A percentile compares a stretch with the other conserved stretches of the same genome.
phyloP scores from a whole-genome alignment of 2,329 filamentous ascomycete genomes.

The Dactylellina leptospora region DNA sequence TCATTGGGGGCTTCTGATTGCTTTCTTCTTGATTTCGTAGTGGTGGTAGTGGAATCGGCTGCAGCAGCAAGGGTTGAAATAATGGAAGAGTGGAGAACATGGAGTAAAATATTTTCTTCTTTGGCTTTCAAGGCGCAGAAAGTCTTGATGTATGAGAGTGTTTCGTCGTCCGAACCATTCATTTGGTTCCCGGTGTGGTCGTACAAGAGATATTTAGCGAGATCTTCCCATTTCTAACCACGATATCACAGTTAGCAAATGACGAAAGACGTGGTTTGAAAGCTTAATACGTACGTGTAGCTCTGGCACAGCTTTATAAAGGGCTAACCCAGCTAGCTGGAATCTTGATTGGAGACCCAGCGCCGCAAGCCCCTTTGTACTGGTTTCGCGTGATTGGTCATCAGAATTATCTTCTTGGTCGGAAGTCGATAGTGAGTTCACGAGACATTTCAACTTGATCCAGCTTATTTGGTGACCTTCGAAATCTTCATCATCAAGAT shows the following conservation, averaged over 20 bases:
- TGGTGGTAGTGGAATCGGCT: conserved; percentile 31
- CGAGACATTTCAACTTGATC: conserved; percentile 90
- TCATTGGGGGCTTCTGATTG: conserved; percentile 52
- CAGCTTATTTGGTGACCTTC: conserved; percentile 80
- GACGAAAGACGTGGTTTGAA: neutral
- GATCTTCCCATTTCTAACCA: conserved; percentile 77
- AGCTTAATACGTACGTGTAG: conserved; percentile 24
- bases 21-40: conserved; percentile 42
- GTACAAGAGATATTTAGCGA: conserved; percentile 89
- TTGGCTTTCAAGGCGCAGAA: conserved; percentile 76
- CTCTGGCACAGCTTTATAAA: conserved; percentile 46
- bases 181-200: conserved; percentile 76
- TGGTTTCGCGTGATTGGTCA: conserved; percentile 58
- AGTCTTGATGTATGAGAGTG: conserved; percentile 71
- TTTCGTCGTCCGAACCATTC: conserved; percentile 63
- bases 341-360: conserved; percentile 49
- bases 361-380: conserved; percentile 56
- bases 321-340: conserved; percentile 42
- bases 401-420: conserved; percentile 67
- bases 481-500: conserved; percentile 76
- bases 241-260: conserved; percentile 21
- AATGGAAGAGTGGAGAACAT: conserved; percentile 75
- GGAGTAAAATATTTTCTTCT: conserved; percentile 85
- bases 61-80: conserved; percentile 27
- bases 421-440: conserved; percentile 82